These are phyloP conservation scores for Aureobasidium melanogenum DNA, from an alignment of 2,329 filamentous ascomycete species.

Conservation along the genomic window DNA sequence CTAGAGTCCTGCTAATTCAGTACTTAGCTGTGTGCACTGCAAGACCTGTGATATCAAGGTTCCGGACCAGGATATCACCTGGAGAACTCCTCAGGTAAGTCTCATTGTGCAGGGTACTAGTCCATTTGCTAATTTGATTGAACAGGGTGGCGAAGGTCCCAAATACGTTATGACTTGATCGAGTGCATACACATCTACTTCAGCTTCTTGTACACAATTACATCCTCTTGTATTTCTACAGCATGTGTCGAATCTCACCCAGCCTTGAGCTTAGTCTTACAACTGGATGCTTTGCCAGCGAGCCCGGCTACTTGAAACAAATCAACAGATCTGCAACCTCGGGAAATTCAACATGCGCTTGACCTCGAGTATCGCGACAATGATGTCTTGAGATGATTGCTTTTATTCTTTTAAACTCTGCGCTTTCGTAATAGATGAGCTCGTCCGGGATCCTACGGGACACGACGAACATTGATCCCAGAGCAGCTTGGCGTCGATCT, in stretches of 20 bases:
- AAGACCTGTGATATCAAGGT: constrained; percentile 99
- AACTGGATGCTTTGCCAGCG: not conserved
- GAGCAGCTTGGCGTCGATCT: not conserved
- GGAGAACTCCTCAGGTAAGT: constrained; percentile 76
- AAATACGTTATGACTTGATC: constrained; percentile 52
- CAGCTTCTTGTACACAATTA: constrained; percentile 7
- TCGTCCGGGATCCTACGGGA: not conserved
- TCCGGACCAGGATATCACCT: constrained; percentile 82
- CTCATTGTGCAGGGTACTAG: not conserved
- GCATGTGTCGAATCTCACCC: not conserved
- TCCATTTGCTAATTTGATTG: not conserved
- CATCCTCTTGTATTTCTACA: not conserved
- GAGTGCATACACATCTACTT: not conserved
- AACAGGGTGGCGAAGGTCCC: constrained; percentile 58
- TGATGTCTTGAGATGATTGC: not conserved
- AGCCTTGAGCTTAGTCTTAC: not conserved
- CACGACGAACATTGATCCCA: not conserved
- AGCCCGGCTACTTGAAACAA: not conserved
- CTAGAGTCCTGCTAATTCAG: constrained; percentile 20
- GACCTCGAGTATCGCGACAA: not conserved
- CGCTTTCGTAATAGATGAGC: not conserved
- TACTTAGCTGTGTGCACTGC: constrained; percentile 84
- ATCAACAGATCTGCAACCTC: not conserved
- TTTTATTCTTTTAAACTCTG: not conserved
- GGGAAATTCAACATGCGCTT: not conserved